A percentile compares a stretch with the other conserved stretches of the same genome.
These are phyloP conservation scores for Coniochaeta sp. DNA, from an alignment of 2,329 filamentous ascomycete species.

Conservation along the genomic window DNA sequence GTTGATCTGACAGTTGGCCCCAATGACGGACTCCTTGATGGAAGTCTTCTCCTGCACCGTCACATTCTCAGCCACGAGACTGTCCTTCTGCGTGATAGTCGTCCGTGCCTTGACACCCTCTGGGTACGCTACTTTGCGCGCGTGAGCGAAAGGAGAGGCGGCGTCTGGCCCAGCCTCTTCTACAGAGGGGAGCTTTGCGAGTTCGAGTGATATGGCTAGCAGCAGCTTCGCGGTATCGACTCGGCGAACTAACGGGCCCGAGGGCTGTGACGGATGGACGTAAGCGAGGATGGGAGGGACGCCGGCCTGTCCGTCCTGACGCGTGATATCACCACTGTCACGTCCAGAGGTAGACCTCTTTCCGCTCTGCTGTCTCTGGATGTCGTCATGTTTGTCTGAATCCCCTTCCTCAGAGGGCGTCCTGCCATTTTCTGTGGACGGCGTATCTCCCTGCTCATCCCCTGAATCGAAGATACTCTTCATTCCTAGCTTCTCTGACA, in stretches of 20 bases:
- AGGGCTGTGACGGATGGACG: slow-evolving; percentile 54
- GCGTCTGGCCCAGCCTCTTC: slow-evolving; percentile 52
- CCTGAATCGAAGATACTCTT: slow-evolving; percentile 48
- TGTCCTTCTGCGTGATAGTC: slow-evolving; percentile 76
- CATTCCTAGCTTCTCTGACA: slow-evolving; percentile 71
- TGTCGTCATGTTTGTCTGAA: not conserved
- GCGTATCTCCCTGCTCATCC: slow-evolving; percentile 18
- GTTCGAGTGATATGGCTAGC: slow-evolving; percentile 71
- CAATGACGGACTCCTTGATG: slow-evolving; percentile 89
- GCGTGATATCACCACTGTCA: slow-evolving; percentile 9
- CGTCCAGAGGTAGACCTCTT: not conserved
- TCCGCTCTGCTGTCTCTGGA: not conserved
- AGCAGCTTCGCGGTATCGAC: slow-evolving; percentile 83
- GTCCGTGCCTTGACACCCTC: slow-evolving; percentile 73
- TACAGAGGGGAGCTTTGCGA: slow-evolving; percentile 73
- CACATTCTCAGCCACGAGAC: slow-evolving; percentile 80
- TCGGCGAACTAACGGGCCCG: slow-evolving; percentile 66
- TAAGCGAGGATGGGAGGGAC: slow-evolving; percentile 77
- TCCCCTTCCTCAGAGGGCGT: not conserved
- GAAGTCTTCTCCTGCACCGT: slow-evolving; percentile 81
- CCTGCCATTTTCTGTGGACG: slow-evolving; percentile 14
- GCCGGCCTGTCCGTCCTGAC: slow-evolving; percentile 17
- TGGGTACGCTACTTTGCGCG: slow-evolving; percentile 73
- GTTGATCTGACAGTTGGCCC: slow-evolving; percentile 78
- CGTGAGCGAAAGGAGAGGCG: slow-evolving; percentile 68